Evolutionary conservation across 2,329 filamentous ascomycete genomes (phyloP).

Genomic region (Spiromastix sp.): DNA sequence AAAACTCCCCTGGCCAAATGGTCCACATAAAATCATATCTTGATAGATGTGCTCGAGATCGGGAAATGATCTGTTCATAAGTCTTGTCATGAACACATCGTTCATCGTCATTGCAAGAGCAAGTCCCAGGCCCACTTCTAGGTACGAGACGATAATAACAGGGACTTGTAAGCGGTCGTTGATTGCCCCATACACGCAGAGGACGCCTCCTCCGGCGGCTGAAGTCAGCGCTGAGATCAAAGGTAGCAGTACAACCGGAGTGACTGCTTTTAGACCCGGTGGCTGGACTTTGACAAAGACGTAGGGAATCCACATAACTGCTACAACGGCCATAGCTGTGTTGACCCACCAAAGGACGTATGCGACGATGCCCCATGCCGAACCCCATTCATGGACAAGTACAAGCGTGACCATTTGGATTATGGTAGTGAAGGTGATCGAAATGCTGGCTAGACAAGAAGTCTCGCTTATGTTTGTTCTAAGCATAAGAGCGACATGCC

Average conservation of each 20-base stretch:
- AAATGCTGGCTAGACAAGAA: too few relatives aligned
- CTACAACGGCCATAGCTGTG: too few relatives aligned
- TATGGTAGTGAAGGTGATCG: too few relatives aligned
- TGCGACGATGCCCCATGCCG: too few relatives aligned
- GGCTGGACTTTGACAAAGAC: constrained; percentile 28
- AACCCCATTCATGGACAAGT: too few relatives aligned
- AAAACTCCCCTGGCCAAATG: constrained; percentile 31
- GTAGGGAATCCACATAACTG: constrained; percentile 20
- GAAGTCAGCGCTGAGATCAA: constrained; percentile 30
- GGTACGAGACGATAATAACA: constrained; percentile 31
- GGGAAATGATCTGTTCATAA: constrained; percentile 18
- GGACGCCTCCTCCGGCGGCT: constrained; percentile 27
- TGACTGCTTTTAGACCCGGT: constrained; percentile 22
- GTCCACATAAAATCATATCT: constrained; percentile 33
- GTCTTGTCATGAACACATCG: constrained; percentile 23
- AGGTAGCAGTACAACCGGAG: constrained; percentile 28
- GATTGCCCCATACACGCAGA: constrained; percentile 22
- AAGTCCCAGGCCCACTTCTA: constrained; percentile 27
- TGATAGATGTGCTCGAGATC: constrained; percentile 20
- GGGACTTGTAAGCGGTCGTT: constrained; percentile 24
- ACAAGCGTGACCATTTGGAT: too few relatives aligned
- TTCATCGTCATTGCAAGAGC: constrained; percentile 23
- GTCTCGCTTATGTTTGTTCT: too few relatives aligned
- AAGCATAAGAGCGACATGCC: too few relatives aligned
- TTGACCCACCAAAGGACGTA: too few relatives aligned